Conservation (phyloP, 139 green algal species). For the Picochlorum sp. region DNA sequence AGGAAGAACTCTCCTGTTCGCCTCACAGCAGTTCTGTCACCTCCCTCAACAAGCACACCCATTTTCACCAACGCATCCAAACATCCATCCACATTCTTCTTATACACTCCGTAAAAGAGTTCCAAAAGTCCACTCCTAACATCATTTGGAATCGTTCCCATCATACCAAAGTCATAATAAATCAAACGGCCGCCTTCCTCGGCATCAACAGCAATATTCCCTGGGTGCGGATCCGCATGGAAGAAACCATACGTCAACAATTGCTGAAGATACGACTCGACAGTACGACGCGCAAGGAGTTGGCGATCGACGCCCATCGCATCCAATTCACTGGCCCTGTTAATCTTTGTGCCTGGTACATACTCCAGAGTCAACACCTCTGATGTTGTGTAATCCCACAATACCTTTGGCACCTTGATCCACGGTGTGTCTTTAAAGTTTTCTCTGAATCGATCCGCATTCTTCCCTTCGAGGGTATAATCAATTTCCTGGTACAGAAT, state of each 20-base stretch:
- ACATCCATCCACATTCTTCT: conserved; percentile 77
- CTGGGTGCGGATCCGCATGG: conserved; percentile 89
- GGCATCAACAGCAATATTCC: conserved; percentile 93
- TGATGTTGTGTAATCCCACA: conserved; percentile 74
- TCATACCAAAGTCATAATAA: conserved; percentile 97
- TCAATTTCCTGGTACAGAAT: conserved; percentile 98
- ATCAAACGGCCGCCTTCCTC: conserved; percentile 66
- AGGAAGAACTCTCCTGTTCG: conserved; percentile 97
- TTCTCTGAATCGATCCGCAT: conserved; percentile 78
- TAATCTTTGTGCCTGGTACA: conserved; percentile 93
- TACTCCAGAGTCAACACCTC: conserved; percentile 94
- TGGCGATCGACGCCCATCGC: conserved; percentile 75
- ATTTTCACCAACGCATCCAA: conserved; percentile 82
- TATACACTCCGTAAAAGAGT: conserved; percentile 90
- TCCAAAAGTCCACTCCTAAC: conserved; percentile 82
- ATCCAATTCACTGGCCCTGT: conserved; percentile 70
- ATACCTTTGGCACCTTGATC: conserved; percentile 88
- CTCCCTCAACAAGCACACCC: conserved; percentile 82
- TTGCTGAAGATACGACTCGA: conserved; percentile 96
- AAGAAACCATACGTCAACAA: conserved; percentile 87
- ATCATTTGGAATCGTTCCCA: conserved; percentile 36
- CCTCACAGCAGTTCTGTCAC: conserved; percentile 77
- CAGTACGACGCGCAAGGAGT: conserved; percentile 63
- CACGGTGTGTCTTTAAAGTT: conserved; percentile 60
- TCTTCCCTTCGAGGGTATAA: conserved; percentile 84